Conservation (phyloP, 768 basidiomycete genomes). For the Suillus subluteus region DNA sequence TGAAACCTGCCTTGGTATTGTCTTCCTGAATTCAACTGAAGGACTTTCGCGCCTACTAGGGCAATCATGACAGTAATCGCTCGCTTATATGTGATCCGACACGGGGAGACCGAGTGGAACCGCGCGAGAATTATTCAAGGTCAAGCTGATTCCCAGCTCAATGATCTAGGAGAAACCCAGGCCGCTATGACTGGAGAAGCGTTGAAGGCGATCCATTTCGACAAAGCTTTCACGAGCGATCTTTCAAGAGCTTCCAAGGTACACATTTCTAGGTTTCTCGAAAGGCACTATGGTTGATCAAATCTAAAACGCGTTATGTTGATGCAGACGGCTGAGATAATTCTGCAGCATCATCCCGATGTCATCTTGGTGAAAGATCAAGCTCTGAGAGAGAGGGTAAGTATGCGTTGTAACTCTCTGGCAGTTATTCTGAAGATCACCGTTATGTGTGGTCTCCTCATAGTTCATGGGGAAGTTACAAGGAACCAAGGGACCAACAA, state of each 20-base stretch:
- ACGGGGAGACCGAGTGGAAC: conserved; percentile 81
- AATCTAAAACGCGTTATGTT: neutral
- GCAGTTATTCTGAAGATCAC: neutral
- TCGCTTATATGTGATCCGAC: conserved; percentile 68
- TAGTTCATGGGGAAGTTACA: conserved; percentile 68
- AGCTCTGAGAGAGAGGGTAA: conserved; percentile 68
- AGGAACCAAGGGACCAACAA: conserved; percentile 39
- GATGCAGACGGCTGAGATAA: conserved; percentile 66
- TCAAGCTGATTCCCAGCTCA: conserved; percentile 70
- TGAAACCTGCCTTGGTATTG: neutral
- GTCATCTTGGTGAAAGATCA: conserved; percentile 46
- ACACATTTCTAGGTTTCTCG: neutral
- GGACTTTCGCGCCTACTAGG: neutral
- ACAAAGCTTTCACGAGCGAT: conserved; percentile 70
- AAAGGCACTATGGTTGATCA: neutral
- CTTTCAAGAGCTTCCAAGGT: conserved; percentile 62
- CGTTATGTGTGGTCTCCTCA: conserved; percentile 5
- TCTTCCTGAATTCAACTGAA: neutral
- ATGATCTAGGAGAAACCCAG: conserved; percentile 64
- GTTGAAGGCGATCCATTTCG: conserved; percentile 58
- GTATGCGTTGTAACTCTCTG: conserved; percentile 6
- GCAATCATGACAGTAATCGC: neutral
- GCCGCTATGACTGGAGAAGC: conserved; percentile 59
- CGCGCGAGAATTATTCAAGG: conserved; percentile 69
- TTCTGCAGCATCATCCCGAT: conserved; percentile 56